Conservation (phyloP, 2,329 filamentous ascomycete species). For the Taxawa tesnikishii region DNA sequence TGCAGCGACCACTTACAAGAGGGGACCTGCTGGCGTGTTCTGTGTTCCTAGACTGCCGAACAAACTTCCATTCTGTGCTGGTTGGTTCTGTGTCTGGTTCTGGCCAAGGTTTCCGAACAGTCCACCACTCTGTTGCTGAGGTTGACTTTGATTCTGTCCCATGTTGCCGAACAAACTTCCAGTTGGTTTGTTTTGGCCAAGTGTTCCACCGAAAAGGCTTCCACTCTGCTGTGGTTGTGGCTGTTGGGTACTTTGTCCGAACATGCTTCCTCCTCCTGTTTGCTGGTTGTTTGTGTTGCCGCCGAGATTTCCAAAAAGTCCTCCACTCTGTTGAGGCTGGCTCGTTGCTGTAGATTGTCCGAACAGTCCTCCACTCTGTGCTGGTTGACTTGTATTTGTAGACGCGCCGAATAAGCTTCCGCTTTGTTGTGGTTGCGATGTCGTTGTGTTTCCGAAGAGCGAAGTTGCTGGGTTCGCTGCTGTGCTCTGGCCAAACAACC, state of each 20-base stretch:
- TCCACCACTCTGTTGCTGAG: constrained; percentile 11
- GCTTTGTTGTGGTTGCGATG: constrained; percentile 15
- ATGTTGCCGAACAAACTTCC: constrained; percentile 16
- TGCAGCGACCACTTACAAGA: constrained; percentile 10
- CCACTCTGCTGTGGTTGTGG: constrained; percentile 12
- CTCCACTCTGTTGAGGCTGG: constrained; percentile 7
- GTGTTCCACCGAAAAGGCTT: constrained; percentile 13
- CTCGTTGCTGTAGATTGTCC: constrained; percentile 8
- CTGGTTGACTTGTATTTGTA: constrained; percentile 9
- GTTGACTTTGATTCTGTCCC: constrained; percentile 7
- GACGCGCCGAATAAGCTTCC: constrained; percentile 6
- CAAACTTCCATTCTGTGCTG: constrained; percentile 20
- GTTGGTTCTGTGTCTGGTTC: constrained; percentile 16
- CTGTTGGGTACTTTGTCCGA: constrained; percentile 12
- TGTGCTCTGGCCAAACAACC: constrained; percentile 2
- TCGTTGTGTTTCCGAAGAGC: constrained; percentile 8
- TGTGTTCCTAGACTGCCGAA: constrained; percentile 24
- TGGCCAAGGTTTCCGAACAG: constrained; percentile 25
- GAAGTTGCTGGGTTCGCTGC: too few relatives aligned
- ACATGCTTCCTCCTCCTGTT: constrained; percentile 13
- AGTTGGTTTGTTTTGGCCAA: constrained; percentile 13
- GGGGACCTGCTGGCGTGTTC: too few relatives aligned
- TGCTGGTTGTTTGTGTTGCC: constrained; percentile 10
- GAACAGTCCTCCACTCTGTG: constrained; percentile 3
- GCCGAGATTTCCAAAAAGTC: constrained; percentile 12